A percentile compares a stretch with the other conserved stretches of the same genome.
These are phyloP conservation scores for Erodium trifolium DNA, from an alignment of 441 rosid species.

Conservation along the genomic window DNA sequence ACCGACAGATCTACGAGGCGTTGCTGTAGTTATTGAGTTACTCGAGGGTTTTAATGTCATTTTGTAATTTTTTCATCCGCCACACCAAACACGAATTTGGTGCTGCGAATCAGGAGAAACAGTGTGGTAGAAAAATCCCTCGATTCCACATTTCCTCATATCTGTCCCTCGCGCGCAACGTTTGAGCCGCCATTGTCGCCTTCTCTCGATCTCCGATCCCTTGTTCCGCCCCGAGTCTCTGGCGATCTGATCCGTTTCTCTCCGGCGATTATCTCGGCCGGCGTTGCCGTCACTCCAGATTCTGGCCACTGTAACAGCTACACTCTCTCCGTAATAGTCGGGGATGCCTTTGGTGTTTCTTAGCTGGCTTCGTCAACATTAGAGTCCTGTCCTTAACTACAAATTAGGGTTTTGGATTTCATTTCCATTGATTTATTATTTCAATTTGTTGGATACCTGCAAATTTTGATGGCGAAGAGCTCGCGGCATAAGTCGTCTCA, in stretches of 20 bases:
- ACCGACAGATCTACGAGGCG: neutral
- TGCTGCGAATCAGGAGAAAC: neutral
- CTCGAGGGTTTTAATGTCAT: neutral
- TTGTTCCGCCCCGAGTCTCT: neutral
- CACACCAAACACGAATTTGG: neutral
- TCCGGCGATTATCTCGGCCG: neutral
- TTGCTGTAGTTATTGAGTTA: neutral
- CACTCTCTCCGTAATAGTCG: neutral
- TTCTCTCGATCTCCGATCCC: neutral
- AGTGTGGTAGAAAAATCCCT: conserved; percentile 4
- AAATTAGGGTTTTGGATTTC: neutral
- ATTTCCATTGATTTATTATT: neutral
- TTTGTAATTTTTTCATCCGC: neutral
- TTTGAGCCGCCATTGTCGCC: conserved; percentile 4
- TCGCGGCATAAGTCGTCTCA: conserved; percentile 7
- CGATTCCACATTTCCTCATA: neutral
- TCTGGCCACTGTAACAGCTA: neutral
- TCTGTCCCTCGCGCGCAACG: neutral
- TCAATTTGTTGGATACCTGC: neutral
- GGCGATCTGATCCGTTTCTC: neutral
- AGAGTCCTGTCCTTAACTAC: neutral
- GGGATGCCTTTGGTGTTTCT: neutral
- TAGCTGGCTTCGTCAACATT: neutral
- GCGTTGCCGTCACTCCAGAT: neutral
- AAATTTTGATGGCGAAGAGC: conserved; percentile 7